Evolutionary conservation across 768 basidiomycete species (phyloP).

Genomic region (Mycena chlorophos): DNA sequence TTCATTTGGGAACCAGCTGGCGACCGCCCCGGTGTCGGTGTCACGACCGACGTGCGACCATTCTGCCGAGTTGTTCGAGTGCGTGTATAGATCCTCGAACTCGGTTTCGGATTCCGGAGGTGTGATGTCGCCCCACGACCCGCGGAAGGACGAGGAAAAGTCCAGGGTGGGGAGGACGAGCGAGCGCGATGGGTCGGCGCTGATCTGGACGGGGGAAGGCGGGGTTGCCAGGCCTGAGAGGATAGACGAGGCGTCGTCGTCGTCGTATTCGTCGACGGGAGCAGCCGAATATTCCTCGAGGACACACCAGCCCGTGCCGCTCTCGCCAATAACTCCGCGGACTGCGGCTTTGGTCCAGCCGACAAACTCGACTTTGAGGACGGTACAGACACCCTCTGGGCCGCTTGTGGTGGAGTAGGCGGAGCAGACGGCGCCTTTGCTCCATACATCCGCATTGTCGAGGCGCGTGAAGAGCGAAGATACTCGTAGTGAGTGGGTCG

Average conservation of each 20-base stretch:
- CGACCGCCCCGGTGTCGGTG: slow-evolving; percentile 12
- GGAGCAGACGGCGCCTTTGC: slow-evolving; percentile 56
- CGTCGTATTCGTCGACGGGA: slow-evolving; percentile 23
- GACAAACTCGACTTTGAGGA: slow-evolving; percentile 67
- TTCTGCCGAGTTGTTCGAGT: slow-evolving; percentile 5
- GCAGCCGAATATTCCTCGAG: slow-evolving; percentile 52
- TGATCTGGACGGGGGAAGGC: slow-evolving; percentile 19
- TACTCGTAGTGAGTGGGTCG: slow-evolving; percentile 61
- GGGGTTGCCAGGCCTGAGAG: slow-evolving; percentile 26
- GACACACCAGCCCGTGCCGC: slow-evolving; percentile 72
- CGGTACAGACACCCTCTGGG: slow-evolving; percentile 56
- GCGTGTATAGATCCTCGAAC: background rate
- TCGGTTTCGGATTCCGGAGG: background rate
- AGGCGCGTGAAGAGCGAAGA: slow-evolving; percentile 69
- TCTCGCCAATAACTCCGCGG: slow-evolving; percentile 67
- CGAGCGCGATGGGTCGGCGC: slow-evolving; percentile 59
- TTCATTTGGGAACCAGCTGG: slow-evolving; percentile 25
- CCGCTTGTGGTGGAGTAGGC: slow-evolving; percentile 51
- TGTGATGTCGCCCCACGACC: slow-evolving; percentile 22
- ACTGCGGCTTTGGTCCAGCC: slow-evolving; percentile 75
- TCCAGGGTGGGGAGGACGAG: slow-evolving; percentile 79
- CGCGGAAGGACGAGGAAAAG: slow-evolving; percentile 54
- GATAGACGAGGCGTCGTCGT: slow-evolving; percentile 33
- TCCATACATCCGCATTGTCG: slow-evolving; percentile 70
- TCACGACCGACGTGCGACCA: slow-evolving; percentile 1